Evolutionary conservation across 441 rosid species (phyloP), one percentile per base, ranked within the genome.

Genomic region (Euphorbia celastroides): DNA sequence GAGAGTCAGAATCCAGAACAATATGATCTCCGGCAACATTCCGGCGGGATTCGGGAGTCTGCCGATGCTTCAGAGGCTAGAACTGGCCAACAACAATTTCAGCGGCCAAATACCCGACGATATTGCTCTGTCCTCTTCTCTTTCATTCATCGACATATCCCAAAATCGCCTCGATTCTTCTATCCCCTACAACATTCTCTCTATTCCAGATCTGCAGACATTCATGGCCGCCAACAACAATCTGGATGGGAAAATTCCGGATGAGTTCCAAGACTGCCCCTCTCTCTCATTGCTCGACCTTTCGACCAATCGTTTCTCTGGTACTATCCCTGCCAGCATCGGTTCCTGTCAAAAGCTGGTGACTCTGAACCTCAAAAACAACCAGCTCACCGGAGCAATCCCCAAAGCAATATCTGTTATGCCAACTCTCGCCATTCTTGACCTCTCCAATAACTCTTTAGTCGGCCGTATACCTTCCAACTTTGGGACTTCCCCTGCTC

Each of bases 121-220:
- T 50, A 64, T 91, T 60, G 73, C 83, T 52, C 34, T 74, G 70
- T 87, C 98, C 9, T 71, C 80, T 7, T 87, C 97, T 2, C 86
- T 93, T 77, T 86, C 95, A 17, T 90, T 93, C 81, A 79, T 93
- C 38, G 97, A 93, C 79, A 68, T 93, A 56, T 89, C 97, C 20
- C 67, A 60, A 56, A 93, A 93, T 76, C 77, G 63, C 72, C 88
- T 93, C 27, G 70, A 76, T 56, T 87, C 92, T 22, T 76, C 85
- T 69, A 82, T 90, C 34, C 93, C 98, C 67, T 82, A 92, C 41
- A 64, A 72, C 70, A 89, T 90, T 69, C 81, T 90, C 70, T 82
- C 93, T 70, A 74, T 83, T 70, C 83, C 90, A 13, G 81, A 73
- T 22, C 96, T 89, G 66, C 93, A 93, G 72, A 87, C 78, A 31